Percentiles rank a stretch among this genome's conserved stretches.
Evolutionary conservation across 2,329 filamentous ascomycete genomes (phyloP).

Genomic region (Myriosclerotinia curreyana): DNA sequence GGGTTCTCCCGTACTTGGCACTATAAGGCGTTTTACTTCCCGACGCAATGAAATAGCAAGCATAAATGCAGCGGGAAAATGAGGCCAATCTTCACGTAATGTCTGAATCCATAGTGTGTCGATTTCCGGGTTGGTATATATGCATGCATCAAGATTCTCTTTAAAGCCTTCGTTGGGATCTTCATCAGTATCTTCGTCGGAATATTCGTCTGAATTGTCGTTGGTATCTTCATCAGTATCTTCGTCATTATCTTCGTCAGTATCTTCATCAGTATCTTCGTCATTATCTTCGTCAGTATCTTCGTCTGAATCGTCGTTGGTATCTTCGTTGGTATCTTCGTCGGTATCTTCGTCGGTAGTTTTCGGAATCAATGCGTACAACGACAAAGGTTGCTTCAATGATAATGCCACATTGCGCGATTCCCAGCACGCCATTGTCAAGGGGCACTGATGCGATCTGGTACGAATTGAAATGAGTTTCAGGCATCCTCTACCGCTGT

Average conservation of each 20-base stretch:
- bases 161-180: too few species aligned
- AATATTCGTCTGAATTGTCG: too few species aligned
- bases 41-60: neutral
- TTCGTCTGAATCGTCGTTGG: too few species aligned
- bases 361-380: neutral
- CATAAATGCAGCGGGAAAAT: too few species aligned
- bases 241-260: too few species aligned
- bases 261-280: too few species aligned
- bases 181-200: too few species aligned
- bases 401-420: neutral
- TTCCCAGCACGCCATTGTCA: neutral
- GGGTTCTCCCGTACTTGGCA: neutral
- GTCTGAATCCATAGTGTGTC: neutral
- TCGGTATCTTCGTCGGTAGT: too few species aligned
- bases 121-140: neutral
- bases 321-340: too few species aligned
- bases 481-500: neutral
- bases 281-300: too few species aligned
- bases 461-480: neutral
- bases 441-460: neutral
- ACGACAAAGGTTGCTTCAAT: neutral
- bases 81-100: neutral
- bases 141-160: neutral
- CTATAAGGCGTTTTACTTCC: neutral
- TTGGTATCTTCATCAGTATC: too few species aligned